Conservation (phyloP, 768 basidiomycete genomes). For the Lactifluus pinguis region DNA sequence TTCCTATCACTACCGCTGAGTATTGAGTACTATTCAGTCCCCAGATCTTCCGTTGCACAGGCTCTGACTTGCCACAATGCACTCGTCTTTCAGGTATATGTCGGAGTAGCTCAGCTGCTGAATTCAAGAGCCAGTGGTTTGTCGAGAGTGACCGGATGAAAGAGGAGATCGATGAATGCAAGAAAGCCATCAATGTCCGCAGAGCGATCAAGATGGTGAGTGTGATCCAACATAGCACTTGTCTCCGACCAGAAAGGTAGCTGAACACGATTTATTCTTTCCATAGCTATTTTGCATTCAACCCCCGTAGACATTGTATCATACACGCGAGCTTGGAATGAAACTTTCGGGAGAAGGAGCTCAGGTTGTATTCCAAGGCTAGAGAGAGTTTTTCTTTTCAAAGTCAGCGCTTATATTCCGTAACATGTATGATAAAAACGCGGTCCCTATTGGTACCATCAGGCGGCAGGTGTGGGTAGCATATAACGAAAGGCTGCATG, state of each 20-base stretch:
- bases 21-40: too few species aligned
- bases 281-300: constrained; percentile 73
- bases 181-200: constrained; percentile 73
- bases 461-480: too few species aligned
- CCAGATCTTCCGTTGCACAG: too few species aligned
- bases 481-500: too few species aligned
- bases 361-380: constrained; percentile 42
- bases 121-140: constrained; percentile 39
- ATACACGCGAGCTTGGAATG: too few species aligned
- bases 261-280: not conserved
- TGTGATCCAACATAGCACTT: constrained; percentile 33
- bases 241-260: not conserved
- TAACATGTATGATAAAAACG: too few species aligned
- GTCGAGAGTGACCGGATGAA: constrained; percentile 54
- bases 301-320: constrained; percentile 73
- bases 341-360: too few species aligned
- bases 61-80: too few species aligned
- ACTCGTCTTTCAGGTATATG: constrained; percentile 33
- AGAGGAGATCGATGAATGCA: constrained; percentile 59
- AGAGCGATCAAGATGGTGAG: constrained; percentile 84
- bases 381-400: too few species aligned
- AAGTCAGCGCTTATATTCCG: too few species aligned
- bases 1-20: too few species aligned
- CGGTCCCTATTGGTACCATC: too few species aligned
- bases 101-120: constrained; percentile 45